phyloP scores from a whole-genome alignment of 208 protist genomes.

The Crithidia bombi region DNA sequence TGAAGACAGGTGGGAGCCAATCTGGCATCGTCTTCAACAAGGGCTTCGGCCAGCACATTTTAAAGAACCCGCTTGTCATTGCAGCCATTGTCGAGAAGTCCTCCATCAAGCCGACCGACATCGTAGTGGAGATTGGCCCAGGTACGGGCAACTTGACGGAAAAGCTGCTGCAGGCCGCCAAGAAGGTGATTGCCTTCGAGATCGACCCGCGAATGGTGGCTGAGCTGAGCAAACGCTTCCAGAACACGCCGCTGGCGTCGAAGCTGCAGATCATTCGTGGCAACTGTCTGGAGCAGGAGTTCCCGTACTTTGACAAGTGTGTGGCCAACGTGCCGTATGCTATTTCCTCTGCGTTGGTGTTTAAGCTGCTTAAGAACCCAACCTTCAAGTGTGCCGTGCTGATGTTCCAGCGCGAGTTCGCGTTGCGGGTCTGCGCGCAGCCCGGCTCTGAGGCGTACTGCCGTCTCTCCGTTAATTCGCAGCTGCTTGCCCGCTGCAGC shows the following conservation, averaged over 20 bases:
- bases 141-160: conserved; percentile 99
- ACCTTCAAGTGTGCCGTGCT: conserved; percentile 96
- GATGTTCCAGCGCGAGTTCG: conserved; percentile 99
- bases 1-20: conserved; percentile 80
- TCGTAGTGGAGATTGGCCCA: conserved; percentile 99
- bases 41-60: conserved; percentile 98
- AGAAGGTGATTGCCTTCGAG: conserved; percentile 99
- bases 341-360: conserved; percentile 99
- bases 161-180: conserved; percentile 96
- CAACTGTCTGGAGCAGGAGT: conserved; percentile 98
- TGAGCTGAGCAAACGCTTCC: conserved; percentile 99
- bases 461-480: conserved; percentile 99
- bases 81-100: conserved; percentile 98
- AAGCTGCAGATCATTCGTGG: conserved; percentile 98
- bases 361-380: conserved; percentile 98
- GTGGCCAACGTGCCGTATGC: conserved; percentile 99
- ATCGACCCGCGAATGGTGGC: conserved; percentile 99
- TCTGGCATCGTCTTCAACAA: conserved; percentile 97
- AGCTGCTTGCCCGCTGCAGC: conserved; percentile 97
- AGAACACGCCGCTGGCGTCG: conserved; percentile 81
- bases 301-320: conserved; percentile 99
- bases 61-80: conserved; percentile 99
- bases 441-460: conserved; percentile 98
- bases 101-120: conserved; percentile 96
- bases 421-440: conserved; percentile 97